Evolutionary conservation across 1,284 basidiomycete species (phyloP).

Genomic region (Ustilago esculenta): DNA sequence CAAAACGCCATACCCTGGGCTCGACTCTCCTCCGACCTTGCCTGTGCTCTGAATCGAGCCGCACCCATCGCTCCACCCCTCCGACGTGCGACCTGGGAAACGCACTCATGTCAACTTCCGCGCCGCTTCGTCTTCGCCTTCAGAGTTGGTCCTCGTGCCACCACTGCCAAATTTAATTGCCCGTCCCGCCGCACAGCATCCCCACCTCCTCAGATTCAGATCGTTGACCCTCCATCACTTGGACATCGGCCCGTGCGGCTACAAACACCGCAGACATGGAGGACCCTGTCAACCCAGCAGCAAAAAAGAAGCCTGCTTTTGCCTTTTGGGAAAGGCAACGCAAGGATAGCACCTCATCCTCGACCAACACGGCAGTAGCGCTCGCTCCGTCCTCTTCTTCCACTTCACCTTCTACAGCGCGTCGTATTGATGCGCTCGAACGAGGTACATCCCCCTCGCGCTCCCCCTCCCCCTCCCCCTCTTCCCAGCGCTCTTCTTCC

Average conservation of each 20-base stretch:
- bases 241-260: neutral
- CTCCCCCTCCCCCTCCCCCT: slow-evolving; percentile 9
- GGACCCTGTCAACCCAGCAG: slow-evolving; percentile 23
- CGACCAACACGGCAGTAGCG: slow-evolving; percentile 3
- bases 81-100: too few species aligned
- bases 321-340: slow-evolving; percentile 45
- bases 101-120: slow-evolving; percentile 9
- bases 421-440: slow-evolving; percentile 13
- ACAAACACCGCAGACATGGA: slow-evolving; percentile 21
- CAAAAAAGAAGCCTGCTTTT: slow-evolving; percentile 40
- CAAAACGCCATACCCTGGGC: too few species aligned
- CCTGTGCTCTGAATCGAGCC: too few species aligned
- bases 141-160: slow-evolving; percentile 5
- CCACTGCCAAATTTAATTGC: neutral
- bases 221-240: neutral
- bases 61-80: too few species aligned
- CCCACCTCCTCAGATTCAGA: neutral
- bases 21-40: too few species aligned
- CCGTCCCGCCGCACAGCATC: neutral
- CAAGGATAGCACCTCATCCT: slow-evolving; percentile 13
- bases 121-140: neutral
- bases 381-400: neutral
- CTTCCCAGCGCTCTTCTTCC: slow-evolving; percentile 9
- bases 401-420: slow-evolving; percentile 9
- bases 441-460: slow-evolving; percentile 6